These are phyloP conservation scores for Vitis riparia DNA, from an alignment of 164 flowering plant species.

Conservation along the genomic window DNA sequence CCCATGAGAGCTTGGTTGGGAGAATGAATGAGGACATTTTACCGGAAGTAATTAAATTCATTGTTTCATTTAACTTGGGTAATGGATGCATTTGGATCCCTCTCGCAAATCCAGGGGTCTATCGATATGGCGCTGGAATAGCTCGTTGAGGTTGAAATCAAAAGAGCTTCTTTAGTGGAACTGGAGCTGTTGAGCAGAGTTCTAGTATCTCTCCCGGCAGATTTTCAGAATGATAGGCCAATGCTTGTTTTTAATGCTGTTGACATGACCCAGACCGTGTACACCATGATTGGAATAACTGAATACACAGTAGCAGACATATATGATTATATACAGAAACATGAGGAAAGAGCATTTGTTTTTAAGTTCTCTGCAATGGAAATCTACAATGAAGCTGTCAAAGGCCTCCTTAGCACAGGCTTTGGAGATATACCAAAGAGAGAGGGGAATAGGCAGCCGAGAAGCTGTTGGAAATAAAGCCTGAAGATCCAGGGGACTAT, in stretches of 20 bases:
- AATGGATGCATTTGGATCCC: conserved; percentile 85
- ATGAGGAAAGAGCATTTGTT: too few species aligned
- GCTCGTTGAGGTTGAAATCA: conserved; percentile 72
- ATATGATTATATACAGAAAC: too few species aligned
- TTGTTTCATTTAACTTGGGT: conserved; percentile 71
- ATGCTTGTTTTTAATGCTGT: too few species aligned
- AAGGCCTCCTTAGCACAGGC: too few species aligned
- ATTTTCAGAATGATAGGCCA: too few species aligned
- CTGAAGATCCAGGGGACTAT: conserved; percentile 50
- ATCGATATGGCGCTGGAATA: conserved; percentile 82
- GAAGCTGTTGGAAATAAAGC: conserved; percentile 47
- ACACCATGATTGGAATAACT: too few species aligned
- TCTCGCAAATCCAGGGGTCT: conserved; percentile 83
- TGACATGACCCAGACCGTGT: too few species aligned
- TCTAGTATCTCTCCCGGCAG: too few species aligned
- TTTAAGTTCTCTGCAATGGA: too few species aligned
- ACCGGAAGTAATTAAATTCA: conserved; percentile 59
- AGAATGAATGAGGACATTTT: conserved; percentile 71
- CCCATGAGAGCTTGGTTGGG: conserved; percentile 55
- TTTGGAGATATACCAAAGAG: not conserved
- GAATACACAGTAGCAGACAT: too few species aligned
- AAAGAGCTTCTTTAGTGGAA: conserved; percentile 69
- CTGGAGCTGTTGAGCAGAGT: conserved; percentile 37
- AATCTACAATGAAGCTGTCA: too few species aligned
- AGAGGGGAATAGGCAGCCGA: conserved; percentile 64